Percentiles rank a stretch among this genome's conserved stretches.
phyloP scores from a whole-genome alignment of 2,329 filamentous ascomycete genomes.

The Fusarium fracticaudum region DNA sequence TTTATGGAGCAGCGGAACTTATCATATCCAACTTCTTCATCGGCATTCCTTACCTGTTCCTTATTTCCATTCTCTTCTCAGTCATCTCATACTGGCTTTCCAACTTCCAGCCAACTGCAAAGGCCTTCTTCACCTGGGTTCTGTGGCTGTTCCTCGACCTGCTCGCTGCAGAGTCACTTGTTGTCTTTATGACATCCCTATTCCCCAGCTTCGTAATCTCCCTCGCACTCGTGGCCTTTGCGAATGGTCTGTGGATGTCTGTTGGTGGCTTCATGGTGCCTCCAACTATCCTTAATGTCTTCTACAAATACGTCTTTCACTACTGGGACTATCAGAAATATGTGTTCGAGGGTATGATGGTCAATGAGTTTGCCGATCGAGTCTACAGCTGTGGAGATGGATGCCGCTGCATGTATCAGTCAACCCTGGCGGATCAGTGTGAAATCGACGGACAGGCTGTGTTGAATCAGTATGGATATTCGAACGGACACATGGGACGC shows the following conservation, averaged over 20 bases:
- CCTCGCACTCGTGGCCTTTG: constrained; percentile 82
- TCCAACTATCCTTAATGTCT: constrained; percentile 77
- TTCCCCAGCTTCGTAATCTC: constrained; percentile 84
- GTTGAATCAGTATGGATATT: constrained; percentile 75
- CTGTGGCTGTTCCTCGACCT: constrained; percentile 89
- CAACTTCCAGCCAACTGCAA: constrained; percentile 73
- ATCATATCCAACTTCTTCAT: constrained; percentile 83
- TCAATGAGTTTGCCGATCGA: constrained; percentile 79
- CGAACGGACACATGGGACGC: constrained; percentile 75
- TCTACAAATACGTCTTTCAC: constrained; percentile 88
- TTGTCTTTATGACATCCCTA: constrained; percentile 77
- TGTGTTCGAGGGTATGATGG: constrained; percentile 93
- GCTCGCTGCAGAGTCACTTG: constrained; percentile 81
- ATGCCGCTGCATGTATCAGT: constrained; percentile 79
- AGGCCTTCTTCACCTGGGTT: constrained; percentile 79
- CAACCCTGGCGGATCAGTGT: constrained; percentile 63
- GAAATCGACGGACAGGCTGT: constrained; percentile 77
- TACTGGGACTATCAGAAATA: constrained; percentile 90
- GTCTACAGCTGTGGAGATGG: constrained; percentile 59
- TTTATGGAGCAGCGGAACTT: constrained; percentile 79
- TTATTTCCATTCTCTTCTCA: constrained; percentile 81
- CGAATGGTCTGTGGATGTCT: constrained; percentile 90
- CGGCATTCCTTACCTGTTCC: constrained; percentile 81
- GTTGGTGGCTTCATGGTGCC: constrained; percentile 85
- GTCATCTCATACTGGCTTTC: constrained; percentile 81